Evolutionary conservation across 805 yeast species (phyloP).

Genomic region (Trichomonascus vanleenenianus): DNA sequence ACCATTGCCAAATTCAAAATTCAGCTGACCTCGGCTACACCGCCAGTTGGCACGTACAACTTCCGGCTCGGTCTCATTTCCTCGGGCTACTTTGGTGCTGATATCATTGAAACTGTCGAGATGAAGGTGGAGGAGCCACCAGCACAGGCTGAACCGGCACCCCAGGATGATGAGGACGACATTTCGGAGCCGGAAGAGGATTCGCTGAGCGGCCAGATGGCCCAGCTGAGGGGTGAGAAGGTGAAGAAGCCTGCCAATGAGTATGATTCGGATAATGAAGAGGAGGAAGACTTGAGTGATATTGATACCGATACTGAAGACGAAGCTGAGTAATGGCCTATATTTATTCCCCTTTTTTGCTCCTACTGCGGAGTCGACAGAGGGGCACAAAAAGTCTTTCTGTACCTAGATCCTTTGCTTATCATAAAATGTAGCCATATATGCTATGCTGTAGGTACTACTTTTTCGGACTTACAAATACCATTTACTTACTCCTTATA

Average conservation of each 20-base stretch:
- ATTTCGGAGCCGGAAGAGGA: conserved; percentile 71
- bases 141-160: conserved; percentile 27
- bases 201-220: conserved; percentile 66
- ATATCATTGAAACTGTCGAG: conserved; percentile 59
- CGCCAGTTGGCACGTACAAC: conserved; percentile 59
- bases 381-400: too few relatives aligned
- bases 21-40: conserved; percentile 68
- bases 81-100: conserved; percentile 75
- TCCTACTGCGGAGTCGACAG: too few relatives aligned
- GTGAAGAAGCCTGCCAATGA: conserved; percentile 32
- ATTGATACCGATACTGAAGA: conserved; percentile 60
- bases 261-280: conserved; percentile 35
- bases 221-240: conserved; percentile 58
- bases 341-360: neutral
- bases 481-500: too few relatives aligned
- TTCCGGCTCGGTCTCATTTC: conserved; percentile 67
- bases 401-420: too few relatives aligned
- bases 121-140: conserved; percentile 64
- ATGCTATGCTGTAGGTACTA: too few relatives aligned
- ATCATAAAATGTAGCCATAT: too few relatives aligned
- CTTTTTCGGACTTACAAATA: too few relatives aligned
- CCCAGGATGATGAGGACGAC: conserved; percentile 38
- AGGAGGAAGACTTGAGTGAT: conserved; percentile 40
- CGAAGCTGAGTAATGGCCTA: conserved; percentile 29
- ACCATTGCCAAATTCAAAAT: conserved; percentile 67